Conservation (phyloP, 768 basidiomycete species). For the Cyclocybe cylindracea region DNA sequence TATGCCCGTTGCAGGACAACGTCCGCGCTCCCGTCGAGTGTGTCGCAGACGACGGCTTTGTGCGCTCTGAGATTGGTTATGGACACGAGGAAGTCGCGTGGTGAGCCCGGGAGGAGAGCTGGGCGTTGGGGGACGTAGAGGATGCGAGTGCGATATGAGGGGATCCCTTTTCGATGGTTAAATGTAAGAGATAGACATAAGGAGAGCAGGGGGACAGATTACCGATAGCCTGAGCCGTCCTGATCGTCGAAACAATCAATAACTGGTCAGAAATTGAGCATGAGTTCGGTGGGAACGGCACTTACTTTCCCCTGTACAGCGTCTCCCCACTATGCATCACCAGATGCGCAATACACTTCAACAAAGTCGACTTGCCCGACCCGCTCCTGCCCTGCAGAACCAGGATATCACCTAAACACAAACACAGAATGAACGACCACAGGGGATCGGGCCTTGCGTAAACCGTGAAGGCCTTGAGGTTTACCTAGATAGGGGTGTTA, state of each 20-base stretch:
- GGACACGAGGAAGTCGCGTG: slow-evolving; percentile 65
- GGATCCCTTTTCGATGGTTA: slow-evolving; percentile 48
- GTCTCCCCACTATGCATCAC: slow-evolving; percentile 69
- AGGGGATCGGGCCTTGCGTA: not conserved
- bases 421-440: not conserved
- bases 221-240: slow-evolving; percentile 51
- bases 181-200: not conserved
- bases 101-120: slow-evolving; percentile 81
- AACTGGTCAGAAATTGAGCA: not conserved
- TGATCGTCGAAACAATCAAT: slow-evolving; percentile 19
- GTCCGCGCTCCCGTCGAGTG: slow-evolving; percentile 10
- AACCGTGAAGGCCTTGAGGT: not conserved
- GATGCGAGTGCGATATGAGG: slow-evolving; percentile 74
- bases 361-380: slow-evolving; percentile 75
- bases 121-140: slow-evolving; percentile 90
- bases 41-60: slow-evolving; percentile 25
- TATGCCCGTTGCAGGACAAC: slow-evolving; percentile 39
- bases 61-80: slow-evolving; percentile 56
- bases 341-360: slow-evolving; percentile 85
- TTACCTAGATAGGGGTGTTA: not conserved
- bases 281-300: not conserved
- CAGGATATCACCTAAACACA: slow-evolving; percentile 59
- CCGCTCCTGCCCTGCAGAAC: slow-evolving; percentile 82
- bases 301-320: slow-evolving; percentile 65
- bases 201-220: not conserved